phyloP scores from a whole-genome alignment of 768 basidiomycete genomes.

The Cystobasidium ongulense region DNA sequence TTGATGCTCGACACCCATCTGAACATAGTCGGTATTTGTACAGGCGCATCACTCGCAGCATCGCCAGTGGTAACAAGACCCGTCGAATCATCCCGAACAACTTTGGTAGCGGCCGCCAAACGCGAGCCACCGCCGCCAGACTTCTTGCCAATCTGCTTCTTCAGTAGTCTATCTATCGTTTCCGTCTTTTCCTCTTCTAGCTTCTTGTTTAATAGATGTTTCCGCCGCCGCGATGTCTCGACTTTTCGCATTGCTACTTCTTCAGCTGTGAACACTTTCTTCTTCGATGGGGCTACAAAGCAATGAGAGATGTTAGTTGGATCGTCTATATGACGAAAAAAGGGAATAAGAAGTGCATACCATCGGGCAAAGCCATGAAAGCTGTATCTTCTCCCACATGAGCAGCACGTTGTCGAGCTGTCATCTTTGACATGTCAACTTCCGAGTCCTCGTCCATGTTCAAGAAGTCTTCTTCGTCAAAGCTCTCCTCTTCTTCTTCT shows the following conservation, averaged over 20 bases:
- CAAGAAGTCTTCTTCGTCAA: slow-evolving; percentile 21
- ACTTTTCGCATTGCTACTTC: slow-evolving; percentile 67
- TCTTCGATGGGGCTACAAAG: slow-evolving; percentile 42
- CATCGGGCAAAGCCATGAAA: slow-evolving; percentile 37
- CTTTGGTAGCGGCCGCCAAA: slow-evolving; percentile 46
- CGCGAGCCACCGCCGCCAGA: slow-evolving; percentile 26
- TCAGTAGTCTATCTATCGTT: slow-evolving; percentile 78
- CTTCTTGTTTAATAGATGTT: slow-evolving; percentile 71
- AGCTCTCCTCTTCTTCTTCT: neutral
- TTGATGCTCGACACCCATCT: slow-evolving; percentile 63
- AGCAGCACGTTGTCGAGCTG: slow-evolving; percentile 40
- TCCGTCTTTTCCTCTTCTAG: slow-evolving; percentile 79
- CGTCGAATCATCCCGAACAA: slow-evolving; percentile 47
- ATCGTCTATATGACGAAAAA: neutral
- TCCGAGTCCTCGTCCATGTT: neutral
- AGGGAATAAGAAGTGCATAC: slow-evolving; percentile 15
- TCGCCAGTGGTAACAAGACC: slow-evolving; percentile 7
- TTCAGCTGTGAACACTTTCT: slow-evolving; percentile 61
- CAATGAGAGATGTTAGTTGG: neutral
- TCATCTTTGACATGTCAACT: slow-evolving; percentile 35
- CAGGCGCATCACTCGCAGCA: slow-evolving; percentile 43
- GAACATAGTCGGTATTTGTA: slow-evolving; percentile 55
- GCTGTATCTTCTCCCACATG: slow-evolving; percentile 39
- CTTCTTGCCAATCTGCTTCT: slow-evolving; percentile 57
- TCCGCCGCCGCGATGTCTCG: slow-evolving; percentile 73